A percentile compares a stretch with the other conserved stretches of the same genome.
These are phyloP conservation scores for Myxozyma neglecta DNA, from an alignment of 805 yeast species.

Conservation along the genomic window DNA sequence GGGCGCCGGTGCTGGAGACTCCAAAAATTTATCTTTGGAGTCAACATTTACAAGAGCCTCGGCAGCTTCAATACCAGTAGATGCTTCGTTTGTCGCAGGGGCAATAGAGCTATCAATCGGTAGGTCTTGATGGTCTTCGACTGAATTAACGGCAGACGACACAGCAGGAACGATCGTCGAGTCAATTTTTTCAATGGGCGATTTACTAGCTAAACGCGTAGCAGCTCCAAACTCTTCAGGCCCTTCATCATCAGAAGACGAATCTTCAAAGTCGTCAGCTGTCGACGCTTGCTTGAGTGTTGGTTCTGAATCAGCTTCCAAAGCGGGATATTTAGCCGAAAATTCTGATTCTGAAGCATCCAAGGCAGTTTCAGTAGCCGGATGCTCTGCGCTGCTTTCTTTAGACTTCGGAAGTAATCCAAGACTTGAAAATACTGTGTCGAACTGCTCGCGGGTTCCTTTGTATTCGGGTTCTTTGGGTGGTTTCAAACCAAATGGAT, in stretches of 20 bases:
- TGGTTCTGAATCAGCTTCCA: conserved; percentile 31
- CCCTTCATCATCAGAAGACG: conserved; percentile 38
- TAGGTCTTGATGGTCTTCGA: too few species aligned
- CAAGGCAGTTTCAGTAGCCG: neutral
- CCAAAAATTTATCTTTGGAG: neutral
- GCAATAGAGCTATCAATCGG: too few species aligned
- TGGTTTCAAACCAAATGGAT: conserved; percentile 16
- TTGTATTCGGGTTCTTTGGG: conserved; percentile 1
- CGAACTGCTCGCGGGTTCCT: conserved; percentile 32
- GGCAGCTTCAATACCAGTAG: neutral
- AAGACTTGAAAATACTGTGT: conserved; percentile 21
- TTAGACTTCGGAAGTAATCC: conserved; percentile 21
- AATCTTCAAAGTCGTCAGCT: conserved; percentile 28
- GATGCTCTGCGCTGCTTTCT: neutral
- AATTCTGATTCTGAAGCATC: conserved; percentile 25
- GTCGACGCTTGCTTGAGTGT: conserved; percentile 33
- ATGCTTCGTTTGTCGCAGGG: too few species aligned
- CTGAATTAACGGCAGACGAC: neutral
- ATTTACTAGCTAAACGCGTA: conserved; percentile 6
- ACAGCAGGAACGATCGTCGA: conserved; percentile 6
- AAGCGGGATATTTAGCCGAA: conserved; percentile 31
- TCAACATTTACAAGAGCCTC: neutral
- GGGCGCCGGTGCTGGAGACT: conserved; percentile 8
- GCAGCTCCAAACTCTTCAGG: conserved; percentile 30
- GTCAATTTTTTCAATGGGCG: neutral